Evolutionary conservation across 805 yeast species (phyloP).

Genomic region (Babjeviella inositovora): DNA sequence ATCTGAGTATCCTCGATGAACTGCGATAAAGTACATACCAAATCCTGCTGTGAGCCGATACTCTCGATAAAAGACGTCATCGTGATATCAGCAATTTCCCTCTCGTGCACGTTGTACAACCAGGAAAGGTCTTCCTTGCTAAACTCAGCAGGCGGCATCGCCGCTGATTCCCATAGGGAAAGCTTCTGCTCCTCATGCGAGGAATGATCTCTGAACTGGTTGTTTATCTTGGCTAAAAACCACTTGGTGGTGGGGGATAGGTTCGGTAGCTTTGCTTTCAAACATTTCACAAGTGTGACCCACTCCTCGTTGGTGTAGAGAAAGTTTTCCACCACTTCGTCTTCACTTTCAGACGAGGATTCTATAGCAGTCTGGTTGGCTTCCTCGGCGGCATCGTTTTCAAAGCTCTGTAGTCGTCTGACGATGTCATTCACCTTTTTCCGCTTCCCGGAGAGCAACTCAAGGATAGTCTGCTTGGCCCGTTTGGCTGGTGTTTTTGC

Average conservation of each 20-base stretch:
- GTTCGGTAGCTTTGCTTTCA: background rate
- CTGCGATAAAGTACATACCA: slow-evolving; percentile 1
- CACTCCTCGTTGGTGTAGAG: slow-evolving; percentile 1
- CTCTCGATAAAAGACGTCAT: background rate
- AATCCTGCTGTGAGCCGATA: background rate
- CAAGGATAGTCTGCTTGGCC: background rate
- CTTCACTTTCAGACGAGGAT: background rate
- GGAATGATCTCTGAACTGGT: background rate
- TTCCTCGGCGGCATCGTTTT: background rate
- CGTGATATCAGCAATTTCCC: slow-evolving; percentile 2
- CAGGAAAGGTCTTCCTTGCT: slow-evolving; percentile 6
- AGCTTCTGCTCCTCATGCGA: background rate
- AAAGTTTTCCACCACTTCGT: background rate
- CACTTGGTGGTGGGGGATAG: background rate
- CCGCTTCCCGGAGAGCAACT: slow-evolving; percentile 1
- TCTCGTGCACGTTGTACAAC: slow-evolving; percentile 2
- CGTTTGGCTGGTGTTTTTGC: background rate
- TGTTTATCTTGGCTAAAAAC: slow-evolving; percentile 1
- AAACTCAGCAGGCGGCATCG: slow-evolving; percentile 3
- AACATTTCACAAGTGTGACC: background rate
- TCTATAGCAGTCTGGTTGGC: background rate
- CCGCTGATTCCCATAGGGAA: slow-evolving; percentile 5
- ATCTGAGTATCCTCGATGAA: background rate
- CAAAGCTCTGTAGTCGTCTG: background rate
- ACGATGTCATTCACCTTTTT: slow-evolving; percentile 1